These are phyloP conservation scores for Babesia ovata DNA, from an alignment of 169 alveolate species.

Conservation along the genomic window DNA sequence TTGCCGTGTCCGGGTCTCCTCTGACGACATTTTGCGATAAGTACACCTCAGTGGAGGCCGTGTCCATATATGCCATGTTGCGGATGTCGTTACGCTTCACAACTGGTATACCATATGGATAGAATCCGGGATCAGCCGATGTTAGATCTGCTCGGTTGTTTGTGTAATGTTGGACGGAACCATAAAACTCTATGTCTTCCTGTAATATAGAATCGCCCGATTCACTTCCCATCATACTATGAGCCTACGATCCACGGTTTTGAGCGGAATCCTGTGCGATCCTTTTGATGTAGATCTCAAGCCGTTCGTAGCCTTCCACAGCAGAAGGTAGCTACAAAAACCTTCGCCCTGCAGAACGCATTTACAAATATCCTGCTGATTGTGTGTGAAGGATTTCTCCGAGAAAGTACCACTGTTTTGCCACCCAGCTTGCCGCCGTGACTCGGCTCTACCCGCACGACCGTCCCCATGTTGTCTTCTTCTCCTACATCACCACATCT, in stretches of 20 bases:
- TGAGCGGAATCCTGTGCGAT: background rate
- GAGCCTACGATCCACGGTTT: background rate
- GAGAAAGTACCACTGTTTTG: no score
- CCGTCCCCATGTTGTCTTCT: no score
- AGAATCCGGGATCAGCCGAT: background rate
- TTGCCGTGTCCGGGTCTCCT: background rate
- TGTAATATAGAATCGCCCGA: background rate
- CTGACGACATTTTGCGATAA: conserved; percentile 22
- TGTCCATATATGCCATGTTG: conserved; percentile 16
- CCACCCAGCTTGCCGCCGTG: no score
- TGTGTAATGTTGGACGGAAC: background rate
- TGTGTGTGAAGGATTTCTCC: no score
- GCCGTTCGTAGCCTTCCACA: background rate
- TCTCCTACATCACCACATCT: no score
- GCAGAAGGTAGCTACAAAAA: no score
- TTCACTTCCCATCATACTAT: background rate
- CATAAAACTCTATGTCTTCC: background rate
- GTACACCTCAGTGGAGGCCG: conserved; percentile 22
- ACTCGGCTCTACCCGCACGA: no score
- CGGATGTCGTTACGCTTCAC: background rate
- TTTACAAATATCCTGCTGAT: no score
- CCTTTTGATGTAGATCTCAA: background rate
- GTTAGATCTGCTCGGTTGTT: background rate
- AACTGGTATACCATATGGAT: background rate
- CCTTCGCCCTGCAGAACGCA: no score